Conservation (phyloP, 768 basidiomycete species). For the Lactarius hatsudake region DNA sequence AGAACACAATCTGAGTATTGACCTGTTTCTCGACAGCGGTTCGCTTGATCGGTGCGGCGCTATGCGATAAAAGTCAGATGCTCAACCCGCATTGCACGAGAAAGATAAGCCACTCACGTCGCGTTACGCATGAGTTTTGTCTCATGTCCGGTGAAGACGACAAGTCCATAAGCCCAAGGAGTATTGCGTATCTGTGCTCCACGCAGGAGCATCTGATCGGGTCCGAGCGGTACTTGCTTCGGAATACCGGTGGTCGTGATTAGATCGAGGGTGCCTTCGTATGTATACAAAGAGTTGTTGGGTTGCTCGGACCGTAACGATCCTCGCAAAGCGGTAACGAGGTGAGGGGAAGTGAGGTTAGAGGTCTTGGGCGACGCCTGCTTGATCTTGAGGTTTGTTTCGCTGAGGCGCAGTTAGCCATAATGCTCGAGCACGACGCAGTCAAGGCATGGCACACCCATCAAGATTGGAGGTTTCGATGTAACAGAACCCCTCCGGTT, state of each 20-base stretch:
- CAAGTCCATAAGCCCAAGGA: slow-evolving; percentile 91
- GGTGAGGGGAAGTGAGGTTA: slow-evolving; percentile 69
- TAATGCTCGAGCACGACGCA: not conserved
- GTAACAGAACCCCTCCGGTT: slow-evolving; percentile 96
- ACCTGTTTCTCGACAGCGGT: slow-evolving; percentile 96
- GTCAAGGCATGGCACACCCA: slow-evolving; percentile 55
- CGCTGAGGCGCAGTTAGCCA: slow-evolving; percentile 44
- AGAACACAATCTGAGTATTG: slow-evolving; percentile 92
- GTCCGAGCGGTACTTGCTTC: slow-evolving; percentile 85
- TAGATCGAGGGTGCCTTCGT: slow-evolving; percentile 77
- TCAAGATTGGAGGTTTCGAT: slow-evolving; percentile 98
- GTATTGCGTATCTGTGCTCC: slow-evolving; percentile 97
- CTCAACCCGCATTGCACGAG: not conserved
- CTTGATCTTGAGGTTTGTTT: slow-evolving; percentile 99
- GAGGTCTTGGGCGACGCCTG: slow-evolving; percentile 86
- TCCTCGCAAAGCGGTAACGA: slow-evolving; percentile 72
- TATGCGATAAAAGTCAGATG: slow-evolving; percentile 33
- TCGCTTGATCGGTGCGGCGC: slow-evolving; percentile 93
- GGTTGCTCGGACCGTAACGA: slow-evolving; percentile 93
- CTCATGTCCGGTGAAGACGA: slow-evolving; percentile 95
- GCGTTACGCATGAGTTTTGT: slow-evolving; percentile 98
- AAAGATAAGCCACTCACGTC: slow-evolving; percentile 57
- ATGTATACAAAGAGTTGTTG: slow-evolving; percentile 96
- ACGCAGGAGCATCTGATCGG: slow-evolving; percentile 90
- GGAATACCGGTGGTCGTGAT: slow-evolving; percentile 55